Evolutionary conservation across 768 basidiomycete genomes (phyloP).

Genomic region (Phaeotremella skinneri): DNA sequence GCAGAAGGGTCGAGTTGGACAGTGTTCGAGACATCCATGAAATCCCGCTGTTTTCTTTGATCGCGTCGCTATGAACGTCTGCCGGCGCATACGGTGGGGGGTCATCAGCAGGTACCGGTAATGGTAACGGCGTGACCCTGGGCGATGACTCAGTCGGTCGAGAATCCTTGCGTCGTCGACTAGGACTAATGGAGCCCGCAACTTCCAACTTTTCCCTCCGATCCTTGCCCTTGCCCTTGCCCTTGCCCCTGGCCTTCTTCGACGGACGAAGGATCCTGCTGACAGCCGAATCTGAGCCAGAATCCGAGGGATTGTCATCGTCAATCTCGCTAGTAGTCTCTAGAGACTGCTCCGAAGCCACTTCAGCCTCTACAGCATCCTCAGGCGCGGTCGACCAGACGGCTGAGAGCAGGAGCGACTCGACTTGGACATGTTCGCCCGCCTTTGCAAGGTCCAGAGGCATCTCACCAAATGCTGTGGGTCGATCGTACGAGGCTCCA

Average conservation of each 20-base stretch:
- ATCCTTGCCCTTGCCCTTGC: slow-evolving; percentile 8
- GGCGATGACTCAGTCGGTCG: neutral
- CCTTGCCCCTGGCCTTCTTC: slow-evolving; percentile 7
- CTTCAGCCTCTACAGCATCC: slow-evolving; percentile 9
- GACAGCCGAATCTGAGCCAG: slow-evolving; percentile 22
- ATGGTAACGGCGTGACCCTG: neutral
- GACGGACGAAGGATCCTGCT: slow-evolving; percentile 6
- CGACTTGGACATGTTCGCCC: slow-evolving; percentile 50
- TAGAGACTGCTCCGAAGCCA: slow-evolving; percentile 2
- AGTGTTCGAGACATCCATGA: slow-evolving; percentile 42
- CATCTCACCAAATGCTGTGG: slow-evolving; percentile 50
- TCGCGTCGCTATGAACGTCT: too few relatives aligned
- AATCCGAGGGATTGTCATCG: slow-evolving; percentile 44
- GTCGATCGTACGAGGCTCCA: slow-evolving; percentile 64
- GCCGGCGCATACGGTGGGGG: slow-evolving; percentile 44
- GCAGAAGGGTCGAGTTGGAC: slow-evolving; percentile 30
- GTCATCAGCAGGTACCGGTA: slow-evolving; percentile 22
- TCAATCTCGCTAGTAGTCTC: slow-evolving; percentile 35
- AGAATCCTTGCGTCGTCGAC: neutral
- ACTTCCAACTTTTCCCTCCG: slow-evolving; percentile 14
- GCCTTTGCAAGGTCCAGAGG: slow-evolving; percentile 53
- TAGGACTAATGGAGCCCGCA: slow-evolving; percentile 13
- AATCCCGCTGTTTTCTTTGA: neutral
- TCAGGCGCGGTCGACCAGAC: slow-evolving; percentile 36
- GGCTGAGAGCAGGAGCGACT: slow-evolving; percentile 44